A percentile compares a stretch with the other conserved stretches of the same genome.
phyloP scores from a whole-genome alignment of 2,329 filamentous ascomycete species.

The Alternaria gansuensis region DNA sequence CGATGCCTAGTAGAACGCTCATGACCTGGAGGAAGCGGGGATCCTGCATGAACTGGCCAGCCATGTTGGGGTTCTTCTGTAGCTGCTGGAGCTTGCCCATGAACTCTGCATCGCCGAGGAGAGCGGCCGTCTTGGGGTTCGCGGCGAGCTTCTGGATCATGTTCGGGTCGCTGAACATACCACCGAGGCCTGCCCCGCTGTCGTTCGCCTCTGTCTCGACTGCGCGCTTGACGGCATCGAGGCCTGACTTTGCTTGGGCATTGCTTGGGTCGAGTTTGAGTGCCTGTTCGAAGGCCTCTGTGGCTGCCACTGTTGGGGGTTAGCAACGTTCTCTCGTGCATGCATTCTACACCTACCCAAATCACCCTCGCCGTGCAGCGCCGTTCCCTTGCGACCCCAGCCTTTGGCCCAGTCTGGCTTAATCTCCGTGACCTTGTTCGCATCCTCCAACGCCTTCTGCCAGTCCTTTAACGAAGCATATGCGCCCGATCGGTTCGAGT shows the following conservation, averaged over 20 bases:
- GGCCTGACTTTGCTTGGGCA: constrained; percentile 87
- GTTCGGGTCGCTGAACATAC: constrained; percentile 94
- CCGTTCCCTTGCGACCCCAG: constrained; percentile 91
- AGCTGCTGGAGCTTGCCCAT: constrained; percentile 88
- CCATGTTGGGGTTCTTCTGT: constrained; percentile 79
- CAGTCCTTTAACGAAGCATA: constrained; percentile 92
- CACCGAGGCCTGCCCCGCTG: constrained; percentile 79
- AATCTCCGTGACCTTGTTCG: constrained; percentile 89
- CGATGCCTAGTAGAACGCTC: constrained; percentile 90
- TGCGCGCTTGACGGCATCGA: constrained; percentile 84
- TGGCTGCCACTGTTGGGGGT: constrained; percentile 68
- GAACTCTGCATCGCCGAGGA: constrained; percentile 84
- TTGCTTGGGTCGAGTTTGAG: constrained; percentile 92
- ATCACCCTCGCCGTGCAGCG: constrained; percentile 86
- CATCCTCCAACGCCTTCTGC: constrained; percentile 84
- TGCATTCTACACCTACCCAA: constrained; percentile 61
- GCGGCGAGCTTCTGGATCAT: constrained; percentile 87
- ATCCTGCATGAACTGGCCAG: constrained; percentile 84
- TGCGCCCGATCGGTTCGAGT: constrained; percentile 91
- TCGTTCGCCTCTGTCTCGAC: constrained; percentile 78
- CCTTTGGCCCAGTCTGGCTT: constrained; percentile 99
- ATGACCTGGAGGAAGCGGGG: constrained; percentile 93
- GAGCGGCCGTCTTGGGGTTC: constrained; percentile 90
- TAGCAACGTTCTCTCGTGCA: constrained; percentile 20
- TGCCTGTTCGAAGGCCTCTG: constrained; percentile 93